Evolutionary conservation across 345 rosid species (phyloP).

Genomic region (Boechera retrofracta): DNA sequence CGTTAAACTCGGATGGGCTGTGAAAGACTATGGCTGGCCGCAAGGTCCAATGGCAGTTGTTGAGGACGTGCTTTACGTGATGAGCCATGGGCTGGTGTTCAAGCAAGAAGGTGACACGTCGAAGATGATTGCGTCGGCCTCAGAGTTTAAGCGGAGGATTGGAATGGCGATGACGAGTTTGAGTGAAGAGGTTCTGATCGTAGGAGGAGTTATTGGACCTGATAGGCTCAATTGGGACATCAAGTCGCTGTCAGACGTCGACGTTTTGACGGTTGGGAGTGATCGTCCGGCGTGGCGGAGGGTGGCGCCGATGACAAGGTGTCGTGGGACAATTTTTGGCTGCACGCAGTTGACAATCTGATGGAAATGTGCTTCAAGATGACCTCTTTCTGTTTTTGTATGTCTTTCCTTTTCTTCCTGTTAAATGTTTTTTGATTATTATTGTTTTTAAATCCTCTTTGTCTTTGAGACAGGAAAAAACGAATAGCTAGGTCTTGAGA

Average conservation of each 20-base stretch:
- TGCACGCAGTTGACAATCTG: conserved; percentile 80
- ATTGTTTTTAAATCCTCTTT: conserved; percentile 17
- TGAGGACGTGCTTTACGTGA: conserved; percentile 64
- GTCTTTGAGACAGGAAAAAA: neutral
- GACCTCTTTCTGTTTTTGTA: neutral
- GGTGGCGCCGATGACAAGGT: conserved; percentile 76
- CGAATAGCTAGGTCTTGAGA: neutral
- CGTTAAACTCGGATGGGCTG: conserved; percentile 67
- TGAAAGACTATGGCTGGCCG: conserved; percentile 76
- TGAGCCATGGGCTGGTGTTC: conserved; percentile 71
- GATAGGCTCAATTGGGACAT: conserved; percentile 80
- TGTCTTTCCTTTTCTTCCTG: conserved; percentile 16
- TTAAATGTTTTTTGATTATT: conserved; percentile 23
- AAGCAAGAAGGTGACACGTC: conserved; percentile 60
- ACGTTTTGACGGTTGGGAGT: conserved; percentile 59
- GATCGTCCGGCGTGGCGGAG: conserved; percentile 84
- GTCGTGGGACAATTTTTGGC: conserved; percentile 86
- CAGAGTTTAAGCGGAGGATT: conserved; percentile 84
- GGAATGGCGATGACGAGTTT: conserved; percentile 80
- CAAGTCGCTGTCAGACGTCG: conserved; percentile 75
- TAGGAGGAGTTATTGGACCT: conserved; percentile 95
- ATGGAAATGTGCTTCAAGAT: conserved; percentile 11
- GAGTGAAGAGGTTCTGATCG: conserved; percentile 70
- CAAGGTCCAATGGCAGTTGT: conserved; percentile 94
- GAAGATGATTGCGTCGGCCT: conserved; percentile 71